Evolutionary conservation across 2,329 filamentous ascomycete genomes (phyloP), one percentile per base, ranked within the genome.

Genomic region (Neopestalotiopsis sp.): DNA sequence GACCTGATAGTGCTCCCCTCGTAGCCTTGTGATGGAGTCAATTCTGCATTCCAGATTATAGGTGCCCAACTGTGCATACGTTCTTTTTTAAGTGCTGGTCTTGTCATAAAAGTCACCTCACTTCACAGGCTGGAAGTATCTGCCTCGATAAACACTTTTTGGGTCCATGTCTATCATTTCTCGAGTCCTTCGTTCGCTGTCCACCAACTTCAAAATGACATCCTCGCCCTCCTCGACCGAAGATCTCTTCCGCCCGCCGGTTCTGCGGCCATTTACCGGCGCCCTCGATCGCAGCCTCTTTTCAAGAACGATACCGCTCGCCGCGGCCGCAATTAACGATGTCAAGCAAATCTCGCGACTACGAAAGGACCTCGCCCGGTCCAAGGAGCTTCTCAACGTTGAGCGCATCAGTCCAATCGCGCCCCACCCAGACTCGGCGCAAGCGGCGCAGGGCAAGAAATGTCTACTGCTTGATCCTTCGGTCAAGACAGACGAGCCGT

Each of bases 231-330:
- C 7, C 17, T n/a, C 42, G 9, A 24, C n/a, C 45, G 53, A 89
- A 87, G 84, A 82, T 71, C 77, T 89, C 65, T 93, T 97, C 80
- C 90, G 91, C 73, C 94, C 94, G 61, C 94, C 95, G 30, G 85
- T 94, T 70, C 91, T 95, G 75, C 92, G 93, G 79, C 79, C 81
- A 9, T 90, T 91, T 70, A 93, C 94, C 84, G 90, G 90, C 77
- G 88, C 89, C 64, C 89, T 99, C 72, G 95, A 99, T 82, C 91
- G 93, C 73, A 87, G 91, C 17, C 91, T 97, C 72, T 98, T 98
- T 83, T 86, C 88, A 66, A 94, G 91, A 79, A 92, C 87, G 1
- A 83, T 97, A 67, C 90, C 91, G 30, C 85, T 95, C 30, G 89
- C 94, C 9, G 95, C 94, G 2, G 95, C 94, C 6, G 89, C 92